A percentile compares a stretch with the other conserved stretches of the same genome.
Conservation (phyloP, 2,329 filamentous ascomycete genomes). For the Fusarium scirpi region DNA sequence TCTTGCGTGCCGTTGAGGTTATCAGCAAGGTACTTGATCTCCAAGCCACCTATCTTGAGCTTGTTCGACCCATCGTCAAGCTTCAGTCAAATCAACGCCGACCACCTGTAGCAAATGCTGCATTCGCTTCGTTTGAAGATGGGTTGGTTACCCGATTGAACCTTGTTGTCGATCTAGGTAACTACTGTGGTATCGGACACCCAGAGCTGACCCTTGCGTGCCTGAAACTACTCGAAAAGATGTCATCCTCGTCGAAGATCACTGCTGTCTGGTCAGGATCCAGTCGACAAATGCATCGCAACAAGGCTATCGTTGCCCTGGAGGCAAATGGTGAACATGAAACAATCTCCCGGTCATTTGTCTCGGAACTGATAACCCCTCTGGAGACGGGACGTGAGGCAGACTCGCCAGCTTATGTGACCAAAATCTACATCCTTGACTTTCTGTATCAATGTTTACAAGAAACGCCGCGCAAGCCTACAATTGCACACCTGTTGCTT, state of each 20-base stretch:
- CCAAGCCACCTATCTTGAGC: slow-evolving; percentile 90
- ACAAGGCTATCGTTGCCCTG: slow-evolving; percentile 89
- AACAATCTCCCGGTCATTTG: slow-evolving; percentile 80
- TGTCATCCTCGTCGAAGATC: slow-evolving; percentile 86
- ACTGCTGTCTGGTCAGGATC: slow-evolving; percentile 75
- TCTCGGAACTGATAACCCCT: slow-evolving; percentile 73
- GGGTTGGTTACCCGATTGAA: slow-evolving; percentile 84
- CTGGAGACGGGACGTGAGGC: slow-evolving; percentile 80
- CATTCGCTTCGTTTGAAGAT: slow-evolving; percentile 92
- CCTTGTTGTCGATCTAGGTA: slow-evolving; percentile 83
- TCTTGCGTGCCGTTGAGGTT: slow-evolving; percentile 84
- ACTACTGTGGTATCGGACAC: slow-evolving; percentile 88
- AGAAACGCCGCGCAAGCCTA: slow-evolving; percentile 80
- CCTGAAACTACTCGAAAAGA: slow-evolving; percentile 83
- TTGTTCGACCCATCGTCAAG: slow-evolving; percentile 84
- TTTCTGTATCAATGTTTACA: slow-evolving; percentile 86
- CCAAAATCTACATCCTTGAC: slow-evolving; percentile 86
- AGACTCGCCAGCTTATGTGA: slow-evolving; percentile 78
- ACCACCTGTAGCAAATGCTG: slow-evolving; percentile 72
- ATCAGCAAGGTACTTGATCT: slow-evolving; percentile 86
- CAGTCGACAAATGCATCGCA: slow-evolving; percentile 73
- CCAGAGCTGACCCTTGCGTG: slow-evolving; percentile 83
- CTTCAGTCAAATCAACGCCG: slow-evolving; percentile 70
- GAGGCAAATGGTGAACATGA: slow-evolving; percentile 84
- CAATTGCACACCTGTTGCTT: slow-evolving; percentile 89